Evolutionary conservation across 2,329 filamentous ascomycete genomes (phyloP).

Genomic region (Clonostachys chloroleuca): DNA sequence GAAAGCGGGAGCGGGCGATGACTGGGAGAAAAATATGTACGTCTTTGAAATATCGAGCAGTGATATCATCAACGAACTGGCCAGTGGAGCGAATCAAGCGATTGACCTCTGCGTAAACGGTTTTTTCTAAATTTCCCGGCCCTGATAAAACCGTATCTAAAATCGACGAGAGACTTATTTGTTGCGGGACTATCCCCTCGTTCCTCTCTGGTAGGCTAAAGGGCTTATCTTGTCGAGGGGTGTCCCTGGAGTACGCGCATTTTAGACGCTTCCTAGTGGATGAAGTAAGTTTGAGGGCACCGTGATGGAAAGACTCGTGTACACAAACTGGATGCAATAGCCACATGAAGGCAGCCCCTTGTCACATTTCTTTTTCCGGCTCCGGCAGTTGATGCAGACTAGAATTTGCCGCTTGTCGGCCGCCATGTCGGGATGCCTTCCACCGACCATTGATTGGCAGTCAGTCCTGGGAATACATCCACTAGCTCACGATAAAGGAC

Average conservation of each 20-base stretch:
- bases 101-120: background rate
- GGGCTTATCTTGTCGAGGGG: background rate
- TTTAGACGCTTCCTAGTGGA: background rate
- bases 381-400: background rate
- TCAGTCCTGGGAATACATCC: too few relatives aligned
- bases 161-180: background rate
- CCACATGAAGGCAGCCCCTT: background rate
- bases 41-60: background rate
- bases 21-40: background rate
- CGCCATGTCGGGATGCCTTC: background rate
- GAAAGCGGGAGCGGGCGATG: background rate
- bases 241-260: background rate
- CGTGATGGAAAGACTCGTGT: background rate
- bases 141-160: too few relatives aligned
- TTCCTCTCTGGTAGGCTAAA: too few relatives aligned
- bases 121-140: too few relatives aligned
- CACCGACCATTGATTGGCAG: too few relatives aligned
- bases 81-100: background rate
- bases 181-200: background rate
- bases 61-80: background rate
- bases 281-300: background rate
- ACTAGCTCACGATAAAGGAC: too few relatives aligned
- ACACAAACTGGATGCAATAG: background rate
- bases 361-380: background rate
- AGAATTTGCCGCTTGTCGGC: background rate